Evolutionary conservation across 1,139 yeast species (phyloP).

Genomic region (Kodamaea ohmeri): DNA sequence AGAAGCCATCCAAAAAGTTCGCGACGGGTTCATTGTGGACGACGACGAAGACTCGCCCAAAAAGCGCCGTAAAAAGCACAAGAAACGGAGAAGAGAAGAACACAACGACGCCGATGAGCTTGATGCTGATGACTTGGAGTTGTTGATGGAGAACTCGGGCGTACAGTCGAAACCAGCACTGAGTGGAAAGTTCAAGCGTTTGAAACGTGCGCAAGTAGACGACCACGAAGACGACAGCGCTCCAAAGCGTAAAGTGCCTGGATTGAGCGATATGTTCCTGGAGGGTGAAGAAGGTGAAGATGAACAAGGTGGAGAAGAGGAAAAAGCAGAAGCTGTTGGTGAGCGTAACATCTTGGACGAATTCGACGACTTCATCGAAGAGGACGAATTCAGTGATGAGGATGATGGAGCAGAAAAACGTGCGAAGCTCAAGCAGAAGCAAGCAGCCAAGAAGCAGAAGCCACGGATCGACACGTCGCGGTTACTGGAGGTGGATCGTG

Average conservation of each 20-base stretch:
- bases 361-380: constrained; percentile 95
- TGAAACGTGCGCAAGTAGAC: constrained; percentile 64
- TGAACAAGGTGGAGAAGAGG: constrained; percentile 32
- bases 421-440: constrained; percentile 37
- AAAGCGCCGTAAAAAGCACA: constrained; percentile 39
- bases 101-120: constrained; percentile 62
- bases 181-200: constrained; percentile 64
- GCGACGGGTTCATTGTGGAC: constrained; percentile 93
- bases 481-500: constrained; percentile 81
- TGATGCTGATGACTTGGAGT: constrained; percentile 93
- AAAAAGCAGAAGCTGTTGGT: constrained; percentile 32
- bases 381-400: constrained; percentile 92
- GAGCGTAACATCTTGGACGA: constrained; percentile 61
- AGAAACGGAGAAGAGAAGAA: constrained; percentile 31
- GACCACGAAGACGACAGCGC: constrained; percentile 22
- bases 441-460: constrained; percentile 38
- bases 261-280: constrained; percentile 76
- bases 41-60: constrained; percentile 52
- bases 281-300: constrained; percentile 68
- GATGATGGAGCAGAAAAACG: constrained; percentile 46
- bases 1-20: constrained; percentile 69
- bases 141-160: constrained; percentile 88
- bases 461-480: constrained; percentile 54
- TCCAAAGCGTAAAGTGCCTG: constrained; percentile 21
- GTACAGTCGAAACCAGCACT: constrained; percentile 41